Conservation (phyloP, 2,329 filamentous ascomycete species). For the Bimuria novae-zelandiae region DNA sequence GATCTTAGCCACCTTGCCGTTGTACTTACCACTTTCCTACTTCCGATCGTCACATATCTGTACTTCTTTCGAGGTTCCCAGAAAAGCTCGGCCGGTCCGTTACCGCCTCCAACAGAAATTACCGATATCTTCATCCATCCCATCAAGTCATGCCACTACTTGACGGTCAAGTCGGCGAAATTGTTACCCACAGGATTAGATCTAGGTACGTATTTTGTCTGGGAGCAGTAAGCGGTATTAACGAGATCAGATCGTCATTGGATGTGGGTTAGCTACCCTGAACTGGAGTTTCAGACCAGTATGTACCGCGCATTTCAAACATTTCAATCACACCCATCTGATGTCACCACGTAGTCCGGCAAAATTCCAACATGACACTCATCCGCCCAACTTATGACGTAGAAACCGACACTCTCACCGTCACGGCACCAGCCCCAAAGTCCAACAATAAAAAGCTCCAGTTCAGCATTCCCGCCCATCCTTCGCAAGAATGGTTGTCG, state of each 20-base stretch:
- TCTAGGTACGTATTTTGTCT: conserved; percentile 41
- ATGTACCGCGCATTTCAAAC: not conserved
- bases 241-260: conserved; percentile 59
- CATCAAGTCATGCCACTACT: conserved; percentile 69
- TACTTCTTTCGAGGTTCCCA: conserved; percentile 22
- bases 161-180: conserved; percentile 57
- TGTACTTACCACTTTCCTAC: conserved; percentile 30
- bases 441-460: conserved; percentile 35
- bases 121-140: conserved; percentile 63
- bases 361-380: conserved; percentile 65
- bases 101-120: conserved; percentile 49
- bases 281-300: conserved; percentile 63
- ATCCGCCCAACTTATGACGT: conserved; percentile 59
- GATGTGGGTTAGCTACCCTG: conserved; percentile 65
- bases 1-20: conserved; percentile 28
- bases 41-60: conserved; percentile 40
- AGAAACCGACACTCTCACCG: conserved; percentile 53
- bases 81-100: conserved; percentile 26
- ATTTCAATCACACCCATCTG: not conserved
- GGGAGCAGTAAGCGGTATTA: not conserved
- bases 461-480: conserved; percentile 61
- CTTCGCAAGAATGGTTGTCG: conserved; percentile 55
- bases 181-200: conserved; percentile 63
- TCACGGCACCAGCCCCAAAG: conserved; percentile 53
- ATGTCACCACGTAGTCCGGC: conserved; percentile 49